Conservation (phyloP, 192 early-diverging fungal species). For the Linnemannia elongata region DNA sequence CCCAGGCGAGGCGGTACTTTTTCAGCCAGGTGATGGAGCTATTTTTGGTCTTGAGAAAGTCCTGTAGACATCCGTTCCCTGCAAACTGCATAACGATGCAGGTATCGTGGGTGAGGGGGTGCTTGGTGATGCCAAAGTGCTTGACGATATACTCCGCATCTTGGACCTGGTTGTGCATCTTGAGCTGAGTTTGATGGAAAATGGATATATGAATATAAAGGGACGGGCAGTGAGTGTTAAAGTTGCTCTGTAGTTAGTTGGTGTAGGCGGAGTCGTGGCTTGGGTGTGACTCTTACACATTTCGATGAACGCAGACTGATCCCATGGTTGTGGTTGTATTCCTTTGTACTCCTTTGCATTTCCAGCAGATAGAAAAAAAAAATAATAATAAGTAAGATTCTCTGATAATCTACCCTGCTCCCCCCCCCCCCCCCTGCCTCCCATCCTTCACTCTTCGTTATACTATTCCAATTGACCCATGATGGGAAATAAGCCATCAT, state of each 20-base stretch:
- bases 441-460: neutral
- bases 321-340: too few relatives aligned
- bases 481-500: neutral
- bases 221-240: neutral
- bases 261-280: neutral
- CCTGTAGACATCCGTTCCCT: conserved; percentile 57
- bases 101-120: conserved; percentile 55
- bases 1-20: conserved; percentile 55
- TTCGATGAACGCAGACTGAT: neutral
- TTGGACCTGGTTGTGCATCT: conserved; percentile 60
- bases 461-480: neutral
- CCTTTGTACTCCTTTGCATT: neutral
- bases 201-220: neutral
- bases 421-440: too few relatives aligned
- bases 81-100: conserved; percentile 62
- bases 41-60: conserved; percentile 55
- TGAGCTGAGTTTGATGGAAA: conserved; percentile 29
- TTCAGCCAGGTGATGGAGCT: conserved; percentile 52
- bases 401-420: neutral
- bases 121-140: conserved; percentile 58
- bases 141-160: conserved; percentile 61
- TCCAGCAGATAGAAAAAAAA: neutral
- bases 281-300: neutral
- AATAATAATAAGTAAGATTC: neutral
- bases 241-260: conserved; percentile 7